Evolutionary conservation across 176 grass and related monocot genomes (phyloP), one percentile per base, ranked within the genome.

Genomic region (Oryza meyeriana): DNA sequence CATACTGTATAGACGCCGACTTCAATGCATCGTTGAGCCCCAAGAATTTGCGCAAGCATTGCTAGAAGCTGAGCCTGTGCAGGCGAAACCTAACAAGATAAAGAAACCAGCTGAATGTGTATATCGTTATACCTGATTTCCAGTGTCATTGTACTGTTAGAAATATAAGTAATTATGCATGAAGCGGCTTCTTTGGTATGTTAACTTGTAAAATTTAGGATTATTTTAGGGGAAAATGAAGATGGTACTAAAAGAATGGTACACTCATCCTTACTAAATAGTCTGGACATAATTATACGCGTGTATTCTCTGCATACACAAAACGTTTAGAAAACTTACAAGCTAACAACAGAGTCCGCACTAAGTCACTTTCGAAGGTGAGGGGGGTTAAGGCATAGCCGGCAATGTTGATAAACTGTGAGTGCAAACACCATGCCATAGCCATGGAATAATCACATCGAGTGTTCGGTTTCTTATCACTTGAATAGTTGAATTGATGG

Each of bases 1-100:
- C 84, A 66, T 91, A 98, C 95, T 62, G 92, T 98, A 85, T 93
- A 94, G 31, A 94, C 47, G 5, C 95, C 95, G 26, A 98, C 88
- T 94, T 98, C 95, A 88, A 98, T 94, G 81, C 92, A 94, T 65
- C 83, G 79, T 42, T 76, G 33, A 32, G 95, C 92, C 65, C 88
- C 95, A 83, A 89, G 78, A 86, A 93, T 94, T 68, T 98, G 90
- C 1, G 84, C 88, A 79, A 98, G 92, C 90, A 98, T 93, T 38
- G 86, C 86, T 58, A 98, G 85, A 48, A 98, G 86, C 79, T 98
- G 95, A 75, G 88, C 95, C 71, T 98, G 95, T 34, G 91, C 90
- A 0, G 95, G 95, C 40, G 92, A 93, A 78, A 98, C 95, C 95
- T 98, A 91, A 24, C 18, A 84, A 75, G 74, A 71, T 14, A 79